Base-by-base conservation (phyloP, 805 yeast species). In the Starmerella cellae region DNA sequence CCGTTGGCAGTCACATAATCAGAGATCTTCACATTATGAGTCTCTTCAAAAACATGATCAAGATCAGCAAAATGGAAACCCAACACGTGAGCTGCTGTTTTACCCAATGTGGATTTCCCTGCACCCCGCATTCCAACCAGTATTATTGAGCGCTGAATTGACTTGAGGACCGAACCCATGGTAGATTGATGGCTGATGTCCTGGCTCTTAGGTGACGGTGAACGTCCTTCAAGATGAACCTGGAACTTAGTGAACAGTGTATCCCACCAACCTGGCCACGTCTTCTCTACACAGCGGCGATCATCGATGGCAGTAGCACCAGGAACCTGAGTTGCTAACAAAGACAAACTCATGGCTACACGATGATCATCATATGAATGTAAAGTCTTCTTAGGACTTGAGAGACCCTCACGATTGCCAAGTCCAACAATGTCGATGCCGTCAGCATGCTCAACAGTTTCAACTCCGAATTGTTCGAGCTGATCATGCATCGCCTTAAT, bases 211-310 rank as follows among this genome's bases (percentile, higher is more conserved):
- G 18, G 28, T 3, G 39, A 28, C 26, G 31, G 46, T 18, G 82
- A 93, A 53, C 68, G 68, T 21, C 98, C 98, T 54, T 76, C 80
- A 29, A 91, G 61, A 10, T 61, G 55, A 21, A 74, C 79, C 18
- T 75, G 71, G 54, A 91, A 74, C 24, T 19, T 16, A 37, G 70
- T 63, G 58, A 77, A 85, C 49, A 91, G 67, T 28, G 77, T 72
- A 63, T 91, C 98, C 98, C 98, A 91, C 98, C 98, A 91, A 30
- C 96, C 97, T 18, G 98, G 98, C 98, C 98, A 91, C 0, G 98
- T 91, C 66, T 91, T 91, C 44, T 88, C 93, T 1, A 95, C 93
- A 59, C 96, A 84, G 21, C 80, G 74, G 63, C 96, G 76, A 57
- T 88, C 95, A 51, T 79, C 75, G 45, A 91, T 75, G 49, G 76